These are phyloP conservation scores for Clonostachys chloroleuca DNA, from an alignment of 2,329 filamentous ascomycete genomes.

Conservation along the genomic window DNA sequence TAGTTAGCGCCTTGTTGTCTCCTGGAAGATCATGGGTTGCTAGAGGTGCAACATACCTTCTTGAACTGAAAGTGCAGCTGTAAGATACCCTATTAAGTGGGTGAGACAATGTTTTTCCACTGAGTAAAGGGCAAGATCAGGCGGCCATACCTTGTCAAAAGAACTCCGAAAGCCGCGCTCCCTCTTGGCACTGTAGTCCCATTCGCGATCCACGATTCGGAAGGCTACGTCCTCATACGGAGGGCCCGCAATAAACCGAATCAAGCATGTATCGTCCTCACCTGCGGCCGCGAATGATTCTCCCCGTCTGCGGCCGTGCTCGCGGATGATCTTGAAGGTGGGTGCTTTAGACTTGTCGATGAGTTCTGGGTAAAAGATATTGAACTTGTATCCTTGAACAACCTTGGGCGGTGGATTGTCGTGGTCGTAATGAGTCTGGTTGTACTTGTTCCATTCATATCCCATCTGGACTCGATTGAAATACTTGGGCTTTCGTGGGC, in stretches of 20 bases:
- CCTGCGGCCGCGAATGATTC: constrained; percentile 92
- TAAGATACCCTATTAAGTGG: constrained; percentile 67
- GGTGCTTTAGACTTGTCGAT: constrained; percentile 93
- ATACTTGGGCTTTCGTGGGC: constrained; percentile 88
- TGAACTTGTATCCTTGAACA: constrained; percentile 98
- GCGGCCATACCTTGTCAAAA: constrained; percentile 81
- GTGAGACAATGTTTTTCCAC: background rate
- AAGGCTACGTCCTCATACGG: constrained; percentile 98
- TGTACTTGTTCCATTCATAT: constrained; percentile 99
- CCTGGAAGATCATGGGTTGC: background rate
- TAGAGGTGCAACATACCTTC: constrained; percentile 56
- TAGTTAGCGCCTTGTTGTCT: constrained; percentile 11
- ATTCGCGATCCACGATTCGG: constrained; percentile 95
- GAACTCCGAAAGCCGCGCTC: constrained; percentile 94
- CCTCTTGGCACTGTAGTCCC: constrained; percentile 95
- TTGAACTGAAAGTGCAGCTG: constrained; percentile 99
- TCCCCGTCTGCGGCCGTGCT: constrained; percentile 82
- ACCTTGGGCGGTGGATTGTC: constrained; percentile 97
- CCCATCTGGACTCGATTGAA: constrained; percentile 99
- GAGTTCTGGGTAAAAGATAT: constrained; percentile 97
- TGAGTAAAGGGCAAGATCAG: background rate
- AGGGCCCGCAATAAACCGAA: constrained; percentile 90
- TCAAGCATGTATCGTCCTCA: constrained; percentile 94
- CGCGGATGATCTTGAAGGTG: constrained; percentile 92
- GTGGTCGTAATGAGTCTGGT: constrained; percentile 98